These are phyloP conservation scores for Setomelanomma holmii DNA, from an alignment of 2,329 filamentous ascomycete genomes.

Conservation along the genomic window DNA sequence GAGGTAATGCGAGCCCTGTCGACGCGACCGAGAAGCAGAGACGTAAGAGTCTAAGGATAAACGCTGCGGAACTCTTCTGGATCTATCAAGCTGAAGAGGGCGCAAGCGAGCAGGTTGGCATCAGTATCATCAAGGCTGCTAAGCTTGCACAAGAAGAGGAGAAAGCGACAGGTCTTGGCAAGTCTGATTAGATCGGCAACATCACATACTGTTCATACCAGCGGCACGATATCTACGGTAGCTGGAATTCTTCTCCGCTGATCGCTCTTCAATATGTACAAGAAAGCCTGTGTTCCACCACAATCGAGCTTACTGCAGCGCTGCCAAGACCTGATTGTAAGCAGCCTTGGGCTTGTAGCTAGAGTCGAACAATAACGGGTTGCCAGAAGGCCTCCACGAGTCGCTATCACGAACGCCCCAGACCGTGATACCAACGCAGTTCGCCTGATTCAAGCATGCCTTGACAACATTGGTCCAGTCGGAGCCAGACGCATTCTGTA, in stretches of 20 bases:
- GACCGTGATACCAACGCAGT: constrained; percentile 73
- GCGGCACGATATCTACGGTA: no score
- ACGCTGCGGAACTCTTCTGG: constrained; percentile 40
- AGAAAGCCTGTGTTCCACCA: neutral
- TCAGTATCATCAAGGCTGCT: constrained; percentile 35
- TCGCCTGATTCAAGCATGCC: constrained; percentile 66
- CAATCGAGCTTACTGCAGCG: constrained; percentile 19
- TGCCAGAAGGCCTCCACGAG: constrained; percentile 53
- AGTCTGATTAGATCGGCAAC: constrained; percentile 12
- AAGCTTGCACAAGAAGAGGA: constrained; percentile 27
- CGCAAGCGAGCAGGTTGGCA: constrained; percentile 27
- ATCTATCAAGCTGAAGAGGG: constrained; percentile 37
- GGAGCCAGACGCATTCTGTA: constrained; percentile 61
- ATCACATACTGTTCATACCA: no score
- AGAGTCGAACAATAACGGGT: constrained; percentile 55
- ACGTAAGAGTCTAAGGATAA: constrained; percentile 42
- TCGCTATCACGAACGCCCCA: constrained; percentile 61
- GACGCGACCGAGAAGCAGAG: constrained; percentile 34
- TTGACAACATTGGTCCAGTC: constrained; percentile 66
- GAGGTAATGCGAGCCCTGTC: constrained; percentile 20
- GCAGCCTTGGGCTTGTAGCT: constrained; percentile 54
- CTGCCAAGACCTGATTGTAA: constrained; percentile 43
- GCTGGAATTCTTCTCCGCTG: no score
- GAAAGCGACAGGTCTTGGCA: constrained; percentile 16
- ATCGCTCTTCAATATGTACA: no score